A percentile compares a stretch with the other conserved stretches of the same genome.
These are phyloP conservation scores for Flaveria floridana DNA, from an alignment of 140 eudicot species.

Conservation along the genomic window DNA sequence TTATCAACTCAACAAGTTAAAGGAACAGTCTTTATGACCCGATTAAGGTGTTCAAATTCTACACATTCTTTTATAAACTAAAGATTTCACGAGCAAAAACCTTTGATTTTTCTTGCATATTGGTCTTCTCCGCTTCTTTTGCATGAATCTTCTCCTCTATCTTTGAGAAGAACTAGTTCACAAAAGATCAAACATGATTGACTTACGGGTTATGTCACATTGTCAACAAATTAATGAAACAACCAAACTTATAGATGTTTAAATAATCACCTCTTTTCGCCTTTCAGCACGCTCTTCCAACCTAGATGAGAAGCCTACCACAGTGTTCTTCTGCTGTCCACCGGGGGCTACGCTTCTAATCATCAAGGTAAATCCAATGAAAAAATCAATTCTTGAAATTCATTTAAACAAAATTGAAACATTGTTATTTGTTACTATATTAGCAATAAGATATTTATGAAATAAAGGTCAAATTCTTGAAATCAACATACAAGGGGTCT, in stretches of 20 bases:
- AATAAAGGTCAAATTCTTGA: constrained; percentile 13
- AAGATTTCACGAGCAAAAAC: constrained; percentile 32
- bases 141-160: constrained; percentile 89
- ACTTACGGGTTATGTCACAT: background rate
- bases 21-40: background rate
- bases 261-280: constrained; percentile 65
- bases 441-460: background rate
- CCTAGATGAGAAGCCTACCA: constrained; percentile 63
- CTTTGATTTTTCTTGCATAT: constrained; percentile 77
- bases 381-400: constrained; percentile 16
- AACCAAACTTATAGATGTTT: background rate
- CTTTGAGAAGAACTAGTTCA: constrained; percentile 71
- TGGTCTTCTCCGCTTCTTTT: constrained; percentile 71
- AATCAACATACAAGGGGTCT: constrained; percentile 48
- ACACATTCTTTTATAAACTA: background rate
- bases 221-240: background rate
- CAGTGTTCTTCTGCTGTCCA: constrained; percentile 49
- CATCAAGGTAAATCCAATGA: constrained; percentile 26
- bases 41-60: background rate
- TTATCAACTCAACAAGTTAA: constrained; percentile 17
- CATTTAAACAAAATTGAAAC: background rate
- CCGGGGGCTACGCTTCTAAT: constrained; percentile 44
- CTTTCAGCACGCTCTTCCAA: constrained; percentile 92
- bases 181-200: constrained; percentile 14
- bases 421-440: constrained; percentile 1